Evolutionary conservation across 2,329 filamentous ascomycete species (phyloP).

Genomic region (Phoma sp.): DNA sequence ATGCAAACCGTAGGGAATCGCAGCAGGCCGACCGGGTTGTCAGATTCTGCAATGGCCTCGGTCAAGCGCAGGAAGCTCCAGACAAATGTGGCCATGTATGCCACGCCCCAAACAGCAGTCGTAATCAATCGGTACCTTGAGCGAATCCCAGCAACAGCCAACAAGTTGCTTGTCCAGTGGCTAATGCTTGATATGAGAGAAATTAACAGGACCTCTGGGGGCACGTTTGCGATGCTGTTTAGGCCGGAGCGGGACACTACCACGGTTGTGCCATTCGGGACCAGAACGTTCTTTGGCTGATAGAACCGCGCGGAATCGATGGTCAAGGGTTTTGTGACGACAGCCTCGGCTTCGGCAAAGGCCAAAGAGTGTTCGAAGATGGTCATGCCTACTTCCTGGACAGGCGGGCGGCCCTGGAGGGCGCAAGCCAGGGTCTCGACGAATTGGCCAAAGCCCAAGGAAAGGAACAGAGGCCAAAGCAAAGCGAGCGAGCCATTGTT

Average conservation of each 20-base stretch:
- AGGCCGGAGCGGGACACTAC: constrained; percentile 63
- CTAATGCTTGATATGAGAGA: constrained; percentile 88
- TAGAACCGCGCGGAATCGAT: constrained; percentile 66
- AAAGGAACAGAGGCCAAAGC: constrained; percentile 76
- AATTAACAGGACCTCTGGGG: constrained; percentile 86
- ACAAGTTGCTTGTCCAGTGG: constrained; percentile 80
- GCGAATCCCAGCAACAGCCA: constrained; percentile 82
- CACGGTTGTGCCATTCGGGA: constrained; percentile 54
- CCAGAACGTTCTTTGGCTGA: constrained; percentile 44
- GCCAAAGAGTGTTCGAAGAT: constrained; percentile 95
- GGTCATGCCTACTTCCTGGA: constrained; percentile 92
- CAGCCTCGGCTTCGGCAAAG: constrained; percentile 92
- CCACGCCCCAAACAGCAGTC: constrained; percentile 87
- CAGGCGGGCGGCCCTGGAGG: constrained; percentile 78
- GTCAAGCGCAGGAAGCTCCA: constrained; percentile 69
- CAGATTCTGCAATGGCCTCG: constrained; percentile 46
- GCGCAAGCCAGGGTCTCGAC: constrained; percentile 88
- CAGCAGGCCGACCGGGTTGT: constrained; percentile 69
- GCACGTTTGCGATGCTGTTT: constrained; percentile 80
- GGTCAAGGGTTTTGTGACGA: constrained; percentile 79
- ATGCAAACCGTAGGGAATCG: constrained; percentile 94
- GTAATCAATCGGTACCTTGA: constrained; percentile 80
- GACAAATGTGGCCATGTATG: constrained; percentile 84
- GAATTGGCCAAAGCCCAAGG: constrained; percentile 77
- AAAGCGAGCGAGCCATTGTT: constrained; percentile 78